Percentiles rank a stretch among this genome's conserved stretches.
These are phyloP conservation scores for Flaveria robusta DNA, from an alignment of 129 eudicot species.

Conservation along the genomic window DNA sequence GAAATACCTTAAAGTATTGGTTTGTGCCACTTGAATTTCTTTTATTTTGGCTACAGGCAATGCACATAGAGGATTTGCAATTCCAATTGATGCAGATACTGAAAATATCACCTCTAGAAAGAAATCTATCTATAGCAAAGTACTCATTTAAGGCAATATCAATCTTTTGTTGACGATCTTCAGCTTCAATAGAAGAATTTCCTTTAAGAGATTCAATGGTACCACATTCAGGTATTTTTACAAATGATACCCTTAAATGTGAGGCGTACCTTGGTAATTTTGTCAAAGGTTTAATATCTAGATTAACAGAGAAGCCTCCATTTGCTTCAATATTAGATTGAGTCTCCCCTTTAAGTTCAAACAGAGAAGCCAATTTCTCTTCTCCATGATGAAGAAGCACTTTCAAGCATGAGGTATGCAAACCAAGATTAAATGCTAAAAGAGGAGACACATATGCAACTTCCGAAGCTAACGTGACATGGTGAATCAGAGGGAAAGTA, in stretches of 20 bases:
- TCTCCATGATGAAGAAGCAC: slow-evolving; percentile 69
- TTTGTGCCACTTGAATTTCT: slow-evolving; percentile 36
- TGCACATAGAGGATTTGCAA: slow-evolving; percentile 80
- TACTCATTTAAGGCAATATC: slow-evolving; percentile 80
- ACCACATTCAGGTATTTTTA: slow-evolving; percentile 89
- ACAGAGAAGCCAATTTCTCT: slow-evolving; percentile 57
- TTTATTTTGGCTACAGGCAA: slow-evolving; percentile 56
- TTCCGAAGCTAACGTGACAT: slow-evolving; percentile 39
- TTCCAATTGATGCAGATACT: slow-evolving; percentile 69
- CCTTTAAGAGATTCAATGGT: slow-evolving; percentile 66
- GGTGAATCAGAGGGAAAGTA: slow-evolving; percentile 40
- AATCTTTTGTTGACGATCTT: slow-evolving; percentile 78
- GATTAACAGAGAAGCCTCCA: slow-evolving; percentile 36
- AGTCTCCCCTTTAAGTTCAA: slow-evolving; percentile 40
- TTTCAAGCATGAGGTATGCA: slow-evolving; percentile 76
- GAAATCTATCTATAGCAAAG: slow-evolving; percentile 80
- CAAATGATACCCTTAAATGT: slow-evolving; percentile 80
- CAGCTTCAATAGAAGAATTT: slow-evolving; percentile 63
- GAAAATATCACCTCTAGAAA: slow-evolving; percentile 80
- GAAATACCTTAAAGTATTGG: slow-evolving; percentile 74
- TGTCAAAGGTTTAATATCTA: slow-evolving; percentile 59
- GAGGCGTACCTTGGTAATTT: slow-evolving; percentile 74
- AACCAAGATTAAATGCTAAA: slow-evolving; percentile 72
- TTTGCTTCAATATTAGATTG: slow-evolving; percentile 37
- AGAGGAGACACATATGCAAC: slow-evolving; percentile 83